phyloP scores from a whole-genome alignment of 495 filamentous ascomycete species.

The Penicillium mononematosum region DNA sequence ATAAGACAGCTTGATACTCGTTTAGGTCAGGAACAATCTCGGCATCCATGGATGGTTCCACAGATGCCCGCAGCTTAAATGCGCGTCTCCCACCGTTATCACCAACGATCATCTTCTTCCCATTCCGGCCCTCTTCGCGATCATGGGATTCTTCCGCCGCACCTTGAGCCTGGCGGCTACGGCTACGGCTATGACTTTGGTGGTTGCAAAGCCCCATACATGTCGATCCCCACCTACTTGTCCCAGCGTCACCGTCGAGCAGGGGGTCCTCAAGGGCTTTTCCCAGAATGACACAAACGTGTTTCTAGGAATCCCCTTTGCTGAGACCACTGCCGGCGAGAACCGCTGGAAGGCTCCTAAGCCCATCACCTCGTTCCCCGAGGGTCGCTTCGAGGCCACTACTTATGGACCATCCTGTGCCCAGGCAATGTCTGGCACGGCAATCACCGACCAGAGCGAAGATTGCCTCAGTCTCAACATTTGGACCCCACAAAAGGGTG shows the following conservation, averaged over 20 bases:
- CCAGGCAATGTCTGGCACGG: constrained; percentile 27
- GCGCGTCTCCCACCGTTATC: too few species aligned
- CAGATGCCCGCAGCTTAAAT: too few species aligned
- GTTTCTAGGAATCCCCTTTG: constrained; percentile 33
- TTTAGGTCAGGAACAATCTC: too few species aligned
- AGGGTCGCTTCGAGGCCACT: constrained; percentile 22
- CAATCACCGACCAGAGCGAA: constrained; percentile 26
- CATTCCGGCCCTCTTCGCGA: too few species aligned
- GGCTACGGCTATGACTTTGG: constrained; percentile 12
- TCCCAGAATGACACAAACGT: constrained; percentile 25
- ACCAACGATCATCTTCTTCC: too few species aligned
- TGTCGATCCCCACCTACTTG: not conserved
- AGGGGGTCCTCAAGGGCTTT: constrained; percentile 23
- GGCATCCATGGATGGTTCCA: too few species aligned
- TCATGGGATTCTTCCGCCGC: constrained; percentile 18
- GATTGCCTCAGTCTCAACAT: constrained; percentile 34
- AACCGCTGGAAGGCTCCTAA: constrained; percentile 32
- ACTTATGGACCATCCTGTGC: constrained; percentile 27
- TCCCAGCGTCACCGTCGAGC: constrained; percentile 17
- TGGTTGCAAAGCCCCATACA: constrained; percentile 1
- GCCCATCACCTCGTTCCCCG: constrained; percentile 12
- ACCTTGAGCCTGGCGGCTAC: constrained; percentile 6
- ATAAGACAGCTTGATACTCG: too few species aligned
- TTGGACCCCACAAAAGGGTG: constrained; percentile 5
- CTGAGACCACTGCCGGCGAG: constrained; percentile 25